Evolutionary conservation across 1,284 basidiomycete genomes (phyloP).

Genomic region (Puccinia hordei): DNA sequence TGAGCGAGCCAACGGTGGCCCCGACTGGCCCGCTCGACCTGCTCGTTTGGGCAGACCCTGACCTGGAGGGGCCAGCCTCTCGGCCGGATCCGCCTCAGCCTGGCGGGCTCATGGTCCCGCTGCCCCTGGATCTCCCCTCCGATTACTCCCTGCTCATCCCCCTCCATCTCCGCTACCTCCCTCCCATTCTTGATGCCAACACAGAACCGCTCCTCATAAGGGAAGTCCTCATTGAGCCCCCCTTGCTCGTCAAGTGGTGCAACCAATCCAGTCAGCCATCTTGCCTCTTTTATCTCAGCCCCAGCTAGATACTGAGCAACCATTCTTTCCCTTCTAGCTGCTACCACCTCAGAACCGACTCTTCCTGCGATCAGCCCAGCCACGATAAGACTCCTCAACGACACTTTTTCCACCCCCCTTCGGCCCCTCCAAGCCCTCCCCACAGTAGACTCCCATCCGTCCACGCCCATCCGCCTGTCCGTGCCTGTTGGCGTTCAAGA

Average conservation of each 20-base stretch:
- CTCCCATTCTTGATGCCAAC: neutral
- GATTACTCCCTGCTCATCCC: neutral
- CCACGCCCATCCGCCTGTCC: neutral
- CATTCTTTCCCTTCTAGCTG: neutral
- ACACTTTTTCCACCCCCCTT: neutral
- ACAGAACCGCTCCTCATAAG: too few relatives aligned
- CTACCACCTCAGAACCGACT: neutral
- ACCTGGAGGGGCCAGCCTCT: slow-evolving; percentile 1
- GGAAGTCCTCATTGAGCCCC: neutral
- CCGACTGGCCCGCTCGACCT: neutral
- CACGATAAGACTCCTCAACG: neutral
- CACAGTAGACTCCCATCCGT: neutral
- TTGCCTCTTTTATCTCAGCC: neutral
- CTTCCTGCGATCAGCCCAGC: neutral
- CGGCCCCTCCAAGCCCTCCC: neutral
- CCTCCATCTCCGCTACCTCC: slow-evolving; percentile 16
- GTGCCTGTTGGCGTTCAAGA: slow-evolving; percentile 4
- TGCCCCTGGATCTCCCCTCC: neutral
- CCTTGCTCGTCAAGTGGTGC: slow-evolving; percentile 9
- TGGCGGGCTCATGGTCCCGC: neutral
- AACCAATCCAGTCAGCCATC: neutral
- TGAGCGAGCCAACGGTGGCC: neutral
- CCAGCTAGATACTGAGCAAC: neutral
- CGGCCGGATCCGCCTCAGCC: neutral
- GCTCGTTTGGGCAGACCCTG: neutral